These are phyloP conservation scores for Perilla frutescens DNA, from an alignment of 257 asterid species.

Conservation along the genomic window DNA sequence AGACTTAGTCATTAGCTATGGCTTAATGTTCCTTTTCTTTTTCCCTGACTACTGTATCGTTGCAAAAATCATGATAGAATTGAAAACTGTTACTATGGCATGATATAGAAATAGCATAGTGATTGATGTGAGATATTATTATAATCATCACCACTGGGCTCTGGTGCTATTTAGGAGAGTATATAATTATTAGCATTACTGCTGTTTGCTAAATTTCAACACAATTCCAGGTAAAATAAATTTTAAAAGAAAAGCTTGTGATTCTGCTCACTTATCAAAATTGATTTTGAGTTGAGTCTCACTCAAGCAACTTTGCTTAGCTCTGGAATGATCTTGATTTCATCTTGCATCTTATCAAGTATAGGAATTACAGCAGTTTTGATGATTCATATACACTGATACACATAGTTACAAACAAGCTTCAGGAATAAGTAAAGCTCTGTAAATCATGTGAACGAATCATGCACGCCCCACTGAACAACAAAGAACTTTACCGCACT, in stretches of 20 bases:
- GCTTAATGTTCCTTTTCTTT: background rate
- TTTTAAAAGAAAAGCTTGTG: background rate
- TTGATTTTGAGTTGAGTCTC: conserved; percentile 14
- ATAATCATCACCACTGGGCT: background rate
- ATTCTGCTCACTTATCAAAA: background rate
- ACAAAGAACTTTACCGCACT: background rate
- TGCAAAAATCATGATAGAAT: background rate
- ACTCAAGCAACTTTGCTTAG: background rate
- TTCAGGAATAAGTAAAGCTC: background rate
- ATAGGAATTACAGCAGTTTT: background rate
- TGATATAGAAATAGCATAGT: background rate
- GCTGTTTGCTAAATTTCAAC: background rate
- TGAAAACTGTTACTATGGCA: background rate
- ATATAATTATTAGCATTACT: background rate
- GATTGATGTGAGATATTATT: background rate
- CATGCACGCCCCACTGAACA: background rate
- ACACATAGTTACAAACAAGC: background rate
- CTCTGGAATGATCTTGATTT: background rate
- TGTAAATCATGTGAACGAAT: background rate
- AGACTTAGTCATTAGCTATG: background rate
- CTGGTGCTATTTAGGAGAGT: background rate
- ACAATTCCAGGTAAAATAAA: background rate
- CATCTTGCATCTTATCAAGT: background rate
- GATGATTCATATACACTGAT: background rate
- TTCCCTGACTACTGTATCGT: background rate